A percentile compares a stretch with the other conserved stretches of the same genome.
Conservation (phyloP, 2,329 filamentous ascomycete genomes). For the Talaromyces sp. region DNA sequence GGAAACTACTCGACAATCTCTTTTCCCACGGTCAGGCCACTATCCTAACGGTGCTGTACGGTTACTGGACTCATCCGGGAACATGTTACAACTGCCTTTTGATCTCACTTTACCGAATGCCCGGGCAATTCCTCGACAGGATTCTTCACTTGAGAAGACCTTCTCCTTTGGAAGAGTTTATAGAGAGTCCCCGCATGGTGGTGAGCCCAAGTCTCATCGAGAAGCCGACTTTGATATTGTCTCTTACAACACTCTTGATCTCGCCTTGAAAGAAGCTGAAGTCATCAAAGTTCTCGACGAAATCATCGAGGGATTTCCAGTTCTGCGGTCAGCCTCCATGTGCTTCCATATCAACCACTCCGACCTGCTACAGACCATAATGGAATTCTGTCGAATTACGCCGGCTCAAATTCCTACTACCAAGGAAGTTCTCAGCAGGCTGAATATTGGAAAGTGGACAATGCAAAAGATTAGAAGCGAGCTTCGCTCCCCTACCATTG, state of each 20-base stretch:
- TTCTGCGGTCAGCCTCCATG: conserved; percentile 65
- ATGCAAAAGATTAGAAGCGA: conserved; percentile 82
- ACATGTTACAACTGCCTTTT: conserved; percentile 88
- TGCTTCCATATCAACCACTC: conserved; percentile 90
- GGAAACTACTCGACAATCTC: conserved; percentile 65
- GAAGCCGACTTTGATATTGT: conserved; percentile 97
- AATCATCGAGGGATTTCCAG: conserved; percentile 74
- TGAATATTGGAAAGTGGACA: conserved; percentile 74
- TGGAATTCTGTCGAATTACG: conserved; percentile 81
- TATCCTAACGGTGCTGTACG: conserved; percentile 72
- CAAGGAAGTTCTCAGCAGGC: conserved; percentile 78
- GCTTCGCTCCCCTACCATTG: conserved; percentile 72
- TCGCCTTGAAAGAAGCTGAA: conserved; percentile 87
- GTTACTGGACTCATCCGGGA: conserved; percentile 75
- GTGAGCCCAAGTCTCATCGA: conserved; percentile 74
- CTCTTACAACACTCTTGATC: conserved; percentile 72
- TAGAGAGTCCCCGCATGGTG: conserved; percentile 70
- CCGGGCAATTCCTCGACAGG: conserved; percentile 66
- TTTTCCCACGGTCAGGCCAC: conserved; percentile 78
- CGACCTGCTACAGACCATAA: conserved; percentile 77
- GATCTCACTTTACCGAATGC: conserved; percentile 89
- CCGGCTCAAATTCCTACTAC: conserved; percentile 62
- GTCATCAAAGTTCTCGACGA: conserved; percentile 93
- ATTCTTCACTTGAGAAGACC: conserved; percentile 63
- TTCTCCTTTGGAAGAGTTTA: conserved; percentile 88